Evolutionary conservation across 2,329 filamentous ascomycete species (phyloP).

Genomic region (Talaromyces sp.): DNA sequence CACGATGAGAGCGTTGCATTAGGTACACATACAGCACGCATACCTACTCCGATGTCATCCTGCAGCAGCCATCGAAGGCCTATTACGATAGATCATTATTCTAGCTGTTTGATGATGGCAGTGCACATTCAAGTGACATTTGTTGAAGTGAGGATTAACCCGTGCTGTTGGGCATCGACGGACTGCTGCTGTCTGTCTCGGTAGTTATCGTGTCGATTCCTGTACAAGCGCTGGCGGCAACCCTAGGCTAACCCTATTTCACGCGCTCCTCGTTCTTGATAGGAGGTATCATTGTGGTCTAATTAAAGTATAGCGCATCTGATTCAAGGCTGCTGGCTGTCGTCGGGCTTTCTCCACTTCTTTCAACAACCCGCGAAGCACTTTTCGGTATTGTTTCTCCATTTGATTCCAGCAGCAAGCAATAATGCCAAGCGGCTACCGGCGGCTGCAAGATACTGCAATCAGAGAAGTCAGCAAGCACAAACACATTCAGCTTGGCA

Average conservation of each 20-base stretch:
- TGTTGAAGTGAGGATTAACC: neutral
- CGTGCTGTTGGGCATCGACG: neutral
- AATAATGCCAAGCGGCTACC: neutral
- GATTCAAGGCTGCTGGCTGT: neutral
- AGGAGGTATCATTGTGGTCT: neutral
- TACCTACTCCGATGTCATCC: constrained; percentile 4
- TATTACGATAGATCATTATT: neutral
- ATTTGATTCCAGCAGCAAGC: neutral
- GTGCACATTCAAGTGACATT: neutral
- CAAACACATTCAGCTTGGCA: neutral
- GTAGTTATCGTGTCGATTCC: neutral
- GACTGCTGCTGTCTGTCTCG: neutral
- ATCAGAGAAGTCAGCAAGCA: neutral
- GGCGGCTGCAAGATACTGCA: neutral
- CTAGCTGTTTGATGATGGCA: neutral
- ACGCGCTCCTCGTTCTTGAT: neutral
- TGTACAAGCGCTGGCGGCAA: neutral
- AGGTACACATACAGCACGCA: constrained; percentile 17
- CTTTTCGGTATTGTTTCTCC: neutral
- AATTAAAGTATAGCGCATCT: neutral
- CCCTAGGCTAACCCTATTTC: neutral
- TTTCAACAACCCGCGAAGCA: neutral
- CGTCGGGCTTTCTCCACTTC: neutral
- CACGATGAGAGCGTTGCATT: constrained; percentile 5
- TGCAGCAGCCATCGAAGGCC: neutral